Evolutionary conservation across 2,329 filamentous ascomycete genomes (phyloP).

Genomic region (Pochonia chlamydosporia): DNA sequence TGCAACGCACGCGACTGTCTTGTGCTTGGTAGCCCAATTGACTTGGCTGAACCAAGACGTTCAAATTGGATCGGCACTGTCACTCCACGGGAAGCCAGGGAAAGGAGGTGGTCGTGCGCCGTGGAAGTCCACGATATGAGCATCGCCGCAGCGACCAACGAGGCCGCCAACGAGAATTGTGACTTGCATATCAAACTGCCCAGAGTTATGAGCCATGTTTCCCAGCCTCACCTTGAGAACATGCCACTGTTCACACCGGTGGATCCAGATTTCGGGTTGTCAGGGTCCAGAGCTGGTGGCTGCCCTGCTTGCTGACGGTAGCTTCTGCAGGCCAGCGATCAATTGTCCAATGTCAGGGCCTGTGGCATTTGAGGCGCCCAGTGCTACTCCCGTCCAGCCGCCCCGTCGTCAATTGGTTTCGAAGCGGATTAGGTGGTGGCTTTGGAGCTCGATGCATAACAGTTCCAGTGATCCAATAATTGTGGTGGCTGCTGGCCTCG

Average conservation of each 20-base stretch:
- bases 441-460: no score
- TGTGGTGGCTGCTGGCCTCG: not conserved
- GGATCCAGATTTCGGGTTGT: no score
- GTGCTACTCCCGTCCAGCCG: not conserved
- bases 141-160: no score
- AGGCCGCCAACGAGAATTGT: not conserved
- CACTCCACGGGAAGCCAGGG: not conserved
- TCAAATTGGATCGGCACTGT: not conserved
- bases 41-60: not conserved
- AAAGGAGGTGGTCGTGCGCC: not conserved
- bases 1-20: slow-evolving; percentile 1
- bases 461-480: not conserved
- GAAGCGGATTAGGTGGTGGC: no score
- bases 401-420: not conserved
- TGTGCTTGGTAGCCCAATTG: not conserved
- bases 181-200: no score
- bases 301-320: not conserved
- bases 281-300: not conserved
- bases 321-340: no score
- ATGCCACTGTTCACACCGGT: no score
- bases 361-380: not conserved
- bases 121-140: no score
- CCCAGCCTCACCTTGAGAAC: no score
- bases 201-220: no score
- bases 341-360: not conserved